Base-by-base conservation (phyloP, 2,329 filamentous ascomycete genomes). In the Helminthosporium solani region DNA sequence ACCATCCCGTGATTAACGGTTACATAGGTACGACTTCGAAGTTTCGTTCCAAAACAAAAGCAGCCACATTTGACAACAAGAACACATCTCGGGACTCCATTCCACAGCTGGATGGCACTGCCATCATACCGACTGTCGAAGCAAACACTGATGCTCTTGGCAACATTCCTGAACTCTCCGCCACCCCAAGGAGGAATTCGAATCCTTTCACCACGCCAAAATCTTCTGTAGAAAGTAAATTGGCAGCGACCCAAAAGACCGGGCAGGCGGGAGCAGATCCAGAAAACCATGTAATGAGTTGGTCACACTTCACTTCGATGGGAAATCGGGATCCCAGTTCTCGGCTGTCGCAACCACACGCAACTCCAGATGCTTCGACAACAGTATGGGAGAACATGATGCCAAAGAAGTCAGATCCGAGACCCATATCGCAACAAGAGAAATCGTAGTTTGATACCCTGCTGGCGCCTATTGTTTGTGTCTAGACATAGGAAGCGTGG, bases 101-200 rank as follows among this genome's bases (percentile, higher is more conserved):
- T 12, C 48, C 41, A 25, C 58, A 60, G 18, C 42, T 60, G 8
- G 52, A 58, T 25, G 49, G 55, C 37, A 53, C 31, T 12, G 47
- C 45, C 28, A 30, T 54, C 14, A 23, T 52, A 1, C 52, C 53
- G 1, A 38, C 46, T 11, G 50, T 33, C 34, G 58, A 60, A 31
- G 47, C 60, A 37, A 49, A 35, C 6, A 46, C 49, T 7, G 47
- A 57, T 21, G 30, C 41, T 8, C 43, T 55, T 12, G 51, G 51
- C 23, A 49, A 40, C 37, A 49, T 57, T 47, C 38, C 53, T 15
- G 56, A 58, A 41, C 56, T 58, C 33, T 52, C 56, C 11, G 47
- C 49, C 25, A n/a, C 14, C 28, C 20, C 34, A 16, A 35, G 42
- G 36, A 15, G 21, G n/a, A 23, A 31, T 31, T 27, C 35, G 7